phyloP scores from a whole-genome alignment of 2,329 filamentous ascomycete genomes.

The Chrysosporium keratinophilum region DNA sequence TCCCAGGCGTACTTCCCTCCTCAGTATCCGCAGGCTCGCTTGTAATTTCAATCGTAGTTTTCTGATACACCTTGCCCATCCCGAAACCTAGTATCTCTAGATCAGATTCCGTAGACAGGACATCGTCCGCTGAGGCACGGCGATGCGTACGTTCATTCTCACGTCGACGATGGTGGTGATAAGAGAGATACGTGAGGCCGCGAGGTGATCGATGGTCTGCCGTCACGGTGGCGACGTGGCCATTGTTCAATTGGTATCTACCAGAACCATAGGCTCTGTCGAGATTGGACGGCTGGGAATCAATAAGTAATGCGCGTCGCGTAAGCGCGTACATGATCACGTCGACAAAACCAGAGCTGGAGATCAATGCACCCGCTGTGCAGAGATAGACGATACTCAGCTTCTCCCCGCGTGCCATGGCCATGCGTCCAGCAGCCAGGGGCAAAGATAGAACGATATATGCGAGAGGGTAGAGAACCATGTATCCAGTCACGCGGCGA shows the following conservation, averaged over 20 bases:
- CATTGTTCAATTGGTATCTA: conserved; percentile 5
- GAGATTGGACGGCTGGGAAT: conserved; percentile 36
- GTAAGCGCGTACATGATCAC: conserved; percentile 50
- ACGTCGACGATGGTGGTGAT: conserved; percentile 1
- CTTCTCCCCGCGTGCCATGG: conserved; percentile 27
- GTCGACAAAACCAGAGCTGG: conserved; percentile 50
- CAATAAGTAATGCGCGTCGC: conserved; percentile 45
- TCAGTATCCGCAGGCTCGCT: conserved; percentile 21
- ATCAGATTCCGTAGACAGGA: conserved; percentile 24
- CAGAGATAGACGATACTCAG: conserved; percentile 39
- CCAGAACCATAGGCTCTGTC: conserved; percentile 23
- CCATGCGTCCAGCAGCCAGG: conserved; percentile 42
- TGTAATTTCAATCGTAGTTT: conserved; percentile 37
- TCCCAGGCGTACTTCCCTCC: not conserved
- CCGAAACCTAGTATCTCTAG: conserved; percentile 23
- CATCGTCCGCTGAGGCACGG: conserved; percentile 33
- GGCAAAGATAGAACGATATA: conserved; percentile 57
- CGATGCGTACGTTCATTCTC: conserved; percentile 29
- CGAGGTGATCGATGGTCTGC: conserved; percentile 10
- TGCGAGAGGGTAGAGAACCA: conserved; percentile 39
- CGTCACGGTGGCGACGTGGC: conserved; percentile 14
- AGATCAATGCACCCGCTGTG: conserved; percentile 46
- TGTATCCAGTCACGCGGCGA: conserved; percentile 37
- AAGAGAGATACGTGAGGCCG: conserved; percentile 2
- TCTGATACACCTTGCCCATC: conserved; percentile 35